Evolutionary conservation across 1,284 basidiomycete genomes (phyloP), one percentile per base, ranked within the genome.

Genomic region (Rhodotorula sp.): DNA sequence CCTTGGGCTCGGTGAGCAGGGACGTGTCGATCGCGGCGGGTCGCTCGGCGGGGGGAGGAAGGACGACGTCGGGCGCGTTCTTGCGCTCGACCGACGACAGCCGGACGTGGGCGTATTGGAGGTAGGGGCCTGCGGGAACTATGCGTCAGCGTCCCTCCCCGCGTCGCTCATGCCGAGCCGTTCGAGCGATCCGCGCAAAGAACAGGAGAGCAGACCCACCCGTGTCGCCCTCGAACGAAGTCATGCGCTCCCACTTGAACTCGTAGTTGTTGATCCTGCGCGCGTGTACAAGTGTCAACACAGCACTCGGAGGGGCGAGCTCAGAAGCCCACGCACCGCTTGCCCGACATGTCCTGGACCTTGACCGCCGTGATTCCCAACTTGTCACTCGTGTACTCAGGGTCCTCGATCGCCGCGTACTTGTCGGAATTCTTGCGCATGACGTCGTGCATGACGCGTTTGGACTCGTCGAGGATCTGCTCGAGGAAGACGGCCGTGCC

Each of bases 321-420:
- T 32, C 22, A 56, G 39, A 24, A 8, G 2, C 29, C 7, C 22
- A 79, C 84, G 58, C 76, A 92, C 91, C 91, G 84, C 82, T 94
- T 97, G 34, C 91, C 92, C 53, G 89, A 85, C 93, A 98, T 94
- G 81, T 99, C 95, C 82, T 99, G 96, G 76, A 99, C 94, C 84
- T 99, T 99, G 79, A 99, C 90, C 11, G 93, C 94, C 0, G 93
- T 92, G 79, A 96, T 92, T 39, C 95, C 96, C 66, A 98, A 88
- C 80, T 97, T 91, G 76, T 86, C 86, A 70, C 88, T 88, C 54
- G 90, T 90, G 56, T 81, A 82, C 79, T 92, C 89, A 1, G 94
- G 94, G 81, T 99, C 88, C 79, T 93, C 91, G 65, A 99, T 86
- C 56, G 89, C 88, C 3, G 84, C 87, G 78, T 96, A 97, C 83